These are phyloP conservation scores for Ajuga chamaepitys DNA, from an alignment of 257 asterid species.

Conservation along the genomic window DNA sequence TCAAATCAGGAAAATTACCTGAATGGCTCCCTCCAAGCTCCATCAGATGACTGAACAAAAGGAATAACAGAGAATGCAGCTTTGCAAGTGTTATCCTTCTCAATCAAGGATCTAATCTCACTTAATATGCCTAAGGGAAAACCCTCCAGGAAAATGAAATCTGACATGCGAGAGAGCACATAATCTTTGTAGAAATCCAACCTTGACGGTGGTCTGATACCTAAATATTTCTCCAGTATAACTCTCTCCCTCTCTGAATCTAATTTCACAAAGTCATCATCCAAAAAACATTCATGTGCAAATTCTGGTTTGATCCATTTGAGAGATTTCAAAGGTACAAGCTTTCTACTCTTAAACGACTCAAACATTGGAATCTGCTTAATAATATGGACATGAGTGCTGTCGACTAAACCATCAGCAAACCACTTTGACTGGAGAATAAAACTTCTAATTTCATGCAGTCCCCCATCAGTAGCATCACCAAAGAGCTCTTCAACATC, in stretches of 20 bases:
- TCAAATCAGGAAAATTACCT: slow-evolving; percentile 43
- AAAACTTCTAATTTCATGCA: slow-evolving; percentile 83
- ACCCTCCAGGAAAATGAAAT: slow-evolving; percentile 46
- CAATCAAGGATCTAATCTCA: slow-evolving; percentile 57
- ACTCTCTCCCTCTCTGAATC: slow-evolving; percentile 78
- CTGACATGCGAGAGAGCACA: slow-evolving; percentile 63
- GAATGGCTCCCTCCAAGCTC: slow-evolving; percentile 83
- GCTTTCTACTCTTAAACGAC: slow-evolving; percentile 71
- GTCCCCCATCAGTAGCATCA: slow-evolving; percentile 67
- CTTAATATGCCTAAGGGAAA: slow-evolving; percentile 45
- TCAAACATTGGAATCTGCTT: slow-evolving; percentile 93
- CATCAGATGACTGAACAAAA: slow-evolving; percentile 68
- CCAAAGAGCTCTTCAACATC: slow-evolving; percentile 56
- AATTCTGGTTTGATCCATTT: slow-evolving; percentile 85
- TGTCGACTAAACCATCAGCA: slow-evolving; percentile 46
- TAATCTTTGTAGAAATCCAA: slow-evolving; percentile 63
- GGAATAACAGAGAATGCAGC: slow-evolving; percentile 49
- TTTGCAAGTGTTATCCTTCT: slow-evolving; percentile 58
- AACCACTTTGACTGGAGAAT: slow-evolving; percentile 97
- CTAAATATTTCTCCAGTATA: slow-evolving; percentile 61
- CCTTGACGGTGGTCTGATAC: slow-evolving; percentile 59
- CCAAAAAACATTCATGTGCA: slow-evolving; percentile 54
- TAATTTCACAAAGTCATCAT: slow-evolving; percentile 70
- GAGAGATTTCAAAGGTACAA: slow-evolving; percentile 57
- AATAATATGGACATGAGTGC: slow-evolving; percentile 47